Base-by-base conservation (phyloP, 805 yeast genomes). In the Dipodascopsis uninucleata region DNA sequence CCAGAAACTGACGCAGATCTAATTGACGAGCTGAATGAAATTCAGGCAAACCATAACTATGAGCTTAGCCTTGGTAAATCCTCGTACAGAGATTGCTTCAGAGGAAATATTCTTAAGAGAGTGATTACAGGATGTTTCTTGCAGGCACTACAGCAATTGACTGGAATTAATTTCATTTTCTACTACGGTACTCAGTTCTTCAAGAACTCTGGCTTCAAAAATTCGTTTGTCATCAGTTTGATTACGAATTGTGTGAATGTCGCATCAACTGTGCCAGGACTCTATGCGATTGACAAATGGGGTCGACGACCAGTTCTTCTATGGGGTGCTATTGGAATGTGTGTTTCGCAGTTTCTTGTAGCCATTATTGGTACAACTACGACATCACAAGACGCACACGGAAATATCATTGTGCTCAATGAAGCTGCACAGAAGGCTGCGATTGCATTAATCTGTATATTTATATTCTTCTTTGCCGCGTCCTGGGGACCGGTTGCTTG, bases 401-500 rank as follows among this genome's bases (percentile, higher is more conserved):
- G 46, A n/a, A n/a, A 31, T 12, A 31, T 38, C 41, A 38, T 17
- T 38, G 32, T 43, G 16, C 36, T 28, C 2, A 17, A 41, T 20
- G 52, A 66, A 26, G 57, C 49, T 22, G 57, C 67, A 9, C 28
- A 31, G 35, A 70, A 72, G 61, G 74, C 70, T 36, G 67, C 75
- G 58, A 71, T 78, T 58, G 78, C 78, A 17, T 73, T 75, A 56
- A 64, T 71, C 4, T 77, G 78, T 62, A 52, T 75, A 50, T 85
- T 82, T 61, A 81, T 85, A 55, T 79, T 81, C 43, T 80, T 81
- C 62, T 82, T 83, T 68, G 94, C 93, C 7, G 73, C 85, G 3
- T 76, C 90, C 20, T 85, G 93, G 90, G 90, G 90, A 62, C 88
- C 93, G 31, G 78, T 76, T 49, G 79, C 77, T 31, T 85, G 90